Percentiles rank a stretch among this genome's conserved stretches.
These are phyloP conservation scores for Cladorrhinum samala DNA, from an alignment of 495 filamentous ascomycete genomes.

Conservation along the genomic window DNA sequence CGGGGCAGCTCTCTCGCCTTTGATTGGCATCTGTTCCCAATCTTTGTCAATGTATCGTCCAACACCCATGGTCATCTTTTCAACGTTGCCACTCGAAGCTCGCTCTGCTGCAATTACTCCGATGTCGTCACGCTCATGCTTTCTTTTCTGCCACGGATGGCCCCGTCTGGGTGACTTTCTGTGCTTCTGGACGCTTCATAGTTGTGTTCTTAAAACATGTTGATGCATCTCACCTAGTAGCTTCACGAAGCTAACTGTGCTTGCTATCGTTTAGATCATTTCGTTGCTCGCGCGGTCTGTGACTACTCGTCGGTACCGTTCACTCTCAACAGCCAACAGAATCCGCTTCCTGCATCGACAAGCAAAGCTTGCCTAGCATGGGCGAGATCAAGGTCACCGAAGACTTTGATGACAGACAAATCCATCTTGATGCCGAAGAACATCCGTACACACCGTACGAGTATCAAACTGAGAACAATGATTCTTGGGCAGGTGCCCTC, in stretches of 20 bases:
- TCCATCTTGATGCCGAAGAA: conserved; percentile 45
- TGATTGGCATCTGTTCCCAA: no score
- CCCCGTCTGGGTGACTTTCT: no score
- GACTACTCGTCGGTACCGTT: conserved; percentile 1
- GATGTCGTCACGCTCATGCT: no score
- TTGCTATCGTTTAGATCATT: not conserved
- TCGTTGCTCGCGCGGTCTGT: not conserved
- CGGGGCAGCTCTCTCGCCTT: no score
- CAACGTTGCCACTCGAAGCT: no score
- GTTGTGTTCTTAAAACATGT: no score
- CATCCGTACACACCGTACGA: conserved; percentile 59
- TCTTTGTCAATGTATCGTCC: no score
- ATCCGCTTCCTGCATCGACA: conserved; percentile 11
- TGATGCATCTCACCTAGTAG: no score
- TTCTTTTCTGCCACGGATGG: no score
- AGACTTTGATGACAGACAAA: conserved; percentile 54
- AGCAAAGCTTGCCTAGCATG: conserved; percentile 51
- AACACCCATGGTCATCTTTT: no score
- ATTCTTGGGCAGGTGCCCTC: conserved; percentile 91
- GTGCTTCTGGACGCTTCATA: no score
- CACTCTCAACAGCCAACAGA: not conserved
- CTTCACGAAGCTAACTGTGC: not conserved
- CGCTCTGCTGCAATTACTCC: no score
- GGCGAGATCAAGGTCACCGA: conserved; percentile 36
- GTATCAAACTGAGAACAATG: conserved; percentile 81